Percentiles rank a stretch among this genome's conserved stretches.
Evolutionary conservation across 805 yeast genomes (phyloP).

Genomic region (Saccharomycopsis sp.): DNA sequence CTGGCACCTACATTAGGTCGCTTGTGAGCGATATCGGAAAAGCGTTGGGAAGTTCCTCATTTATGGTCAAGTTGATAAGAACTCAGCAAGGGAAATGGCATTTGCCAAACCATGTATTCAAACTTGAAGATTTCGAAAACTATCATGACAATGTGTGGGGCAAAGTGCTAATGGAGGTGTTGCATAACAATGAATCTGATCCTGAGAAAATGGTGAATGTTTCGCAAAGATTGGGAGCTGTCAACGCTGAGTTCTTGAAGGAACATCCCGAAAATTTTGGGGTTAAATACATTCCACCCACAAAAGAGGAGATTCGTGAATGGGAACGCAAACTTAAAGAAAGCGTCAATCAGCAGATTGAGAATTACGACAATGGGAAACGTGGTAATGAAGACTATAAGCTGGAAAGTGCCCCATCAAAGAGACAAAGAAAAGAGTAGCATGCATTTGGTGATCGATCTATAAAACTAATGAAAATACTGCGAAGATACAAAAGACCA

Average conservation of each 20-base stretch:
- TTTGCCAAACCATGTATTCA: constrained; percentile 57
- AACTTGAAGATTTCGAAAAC: constrained; percentile 53
- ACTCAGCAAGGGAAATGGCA: constrained; percentile 78
- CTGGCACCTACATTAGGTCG: constrained; percentile 93
- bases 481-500: no score
- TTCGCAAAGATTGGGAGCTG: constrained; percentile 30
- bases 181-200: no score
- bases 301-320: no score
- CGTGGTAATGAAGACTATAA: no score
- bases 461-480: no score
- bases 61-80: constrained; percentile 79
- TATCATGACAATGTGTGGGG: constrained; percentile 63
- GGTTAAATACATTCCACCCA: no score
- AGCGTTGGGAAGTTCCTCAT: constrained; percentile 70
- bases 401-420: no score
- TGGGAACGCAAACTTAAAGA: no score
- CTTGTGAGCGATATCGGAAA: constrained; percentile 82
- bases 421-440: no score
- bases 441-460: no score
- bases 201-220: constrained; percentile 33
- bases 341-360: no score
- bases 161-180: constrained; percentile 45
- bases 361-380: no score
- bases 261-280: constrained; percentile 8
- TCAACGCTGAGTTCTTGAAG: constrained; percentile 23